Evolutionary conservation across 2,329 filamentous ascomycete species (phyloP), one percentile per base, ranked within the genome.

Genomic region (Lachnellula hyalina): DNA sequence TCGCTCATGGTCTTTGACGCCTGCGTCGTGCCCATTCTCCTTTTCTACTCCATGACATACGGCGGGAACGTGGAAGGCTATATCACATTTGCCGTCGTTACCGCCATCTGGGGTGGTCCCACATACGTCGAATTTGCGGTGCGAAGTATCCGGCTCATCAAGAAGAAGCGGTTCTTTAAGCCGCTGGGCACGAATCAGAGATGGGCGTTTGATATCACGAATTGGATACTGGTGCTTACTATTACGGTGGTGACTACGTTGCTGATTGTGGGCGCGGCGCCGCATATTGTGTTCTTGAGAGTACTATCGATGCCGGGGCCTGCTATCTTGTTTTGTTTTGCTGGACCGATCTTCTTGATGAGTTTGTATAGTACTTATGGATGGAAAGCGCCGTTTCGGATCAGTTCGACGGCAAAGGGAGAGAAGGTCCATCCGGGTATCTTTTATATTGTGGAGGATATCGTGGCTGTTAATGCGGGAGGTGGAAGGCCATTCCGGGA

Each of bases 401-500:
- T 87, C 58, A 85, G 82, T 51, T 86, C 84, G 2, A 81, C 82
- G 0, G 76, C 76, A 0, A 84, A 83, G 64, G 83, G 83, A 17
- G 76, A 75, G 15, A 71, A 73, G 66, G 79, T 86, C 54, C 76
- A 79, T 3, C 85, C 85, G 0, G 78, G 81, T 2, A 75, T 81
- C 1, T 84, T 85, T 61, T 85, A 84, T 49, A 75, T 87, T 32
- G 80, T 87, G 25, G 85, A 88, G 68, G 85, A 88, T 62, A 77
- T 86, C 23, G 77, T 86, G 14, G 83, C 82, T 4, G 85, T 88
- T 41, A 85, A 87, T 64, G 84, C 82, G 19, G 78, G 76, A 3
- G 84, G 81, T 9, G 80, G 80, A 1, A 74, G 77, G 54, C 75
- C 72, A 0, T 76, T 70, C 45, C 69, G 74, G 44, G 72, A 75